These are phyloP conservation scores for Dalbergia cochinchinensis DNA, from an alignment of 306 rosid genomes.

Conservation along the genomic window DNA sequence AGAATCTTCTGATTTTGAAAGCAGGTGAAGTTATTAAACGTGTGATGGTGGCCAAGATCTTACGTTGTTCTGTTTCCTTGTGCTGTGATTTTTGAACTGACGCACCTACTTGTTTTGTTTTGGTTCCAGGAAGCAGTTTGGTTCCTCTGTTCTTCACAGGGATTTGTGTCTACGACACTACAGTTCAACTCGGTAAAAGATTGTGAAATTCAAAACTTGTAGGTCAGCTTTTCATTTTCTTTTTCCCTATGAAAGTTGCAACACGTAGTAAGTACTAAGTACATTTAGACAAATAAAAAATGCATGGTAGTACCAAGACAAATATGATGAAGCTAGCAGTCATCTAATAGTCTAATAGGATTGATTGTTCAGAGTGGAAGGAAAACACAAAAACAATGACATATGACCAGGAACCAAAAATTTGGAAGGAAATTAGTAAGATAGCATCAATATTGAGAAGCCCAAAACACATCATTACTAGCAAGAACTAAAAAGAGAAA, in stretches of 20 bases:
- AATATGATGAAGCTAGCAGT: not conserved
- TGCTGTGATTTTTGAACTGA: constrained; percentile 29
- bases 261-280: too few relatives aligned
- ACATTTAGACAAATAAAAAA: too few relatives aligned
- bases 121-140: not conserved
- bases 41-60: constrained; percentile 15
- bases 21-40: not conserved
- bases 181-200: not conserved
- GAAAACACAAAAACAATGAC: constrained; percentile 31
- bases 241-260: not conserved
- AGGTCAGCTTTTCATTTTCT: not conserved
- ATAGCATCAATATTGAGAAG: constrained; percentile 24
- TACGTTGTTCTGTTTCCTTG: constrained; percentile 34
- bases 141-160: constrained; percentile 1
- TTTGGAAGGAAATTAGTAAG: constrained; percentile 18
- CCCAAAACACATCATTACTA: constrained; percentile 17
- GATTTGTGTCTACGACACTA: not conserved
- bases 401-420: constrained; percentile 16
- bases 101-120: constrained; percentile 35
- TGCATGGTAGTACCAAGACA: too few relatives aligned
- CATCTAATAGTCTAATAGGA: constrained; percentile 6
- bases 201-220: not conserved
- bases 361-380: constrained; percentile 1
- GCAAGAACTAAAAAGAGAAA: constrained; percentile 16
- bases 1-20: constrained; percentile 51